Conservation (phyloP, 495 filamentous ascomycete species). For the Evansstolkia leycettana region DNA sequence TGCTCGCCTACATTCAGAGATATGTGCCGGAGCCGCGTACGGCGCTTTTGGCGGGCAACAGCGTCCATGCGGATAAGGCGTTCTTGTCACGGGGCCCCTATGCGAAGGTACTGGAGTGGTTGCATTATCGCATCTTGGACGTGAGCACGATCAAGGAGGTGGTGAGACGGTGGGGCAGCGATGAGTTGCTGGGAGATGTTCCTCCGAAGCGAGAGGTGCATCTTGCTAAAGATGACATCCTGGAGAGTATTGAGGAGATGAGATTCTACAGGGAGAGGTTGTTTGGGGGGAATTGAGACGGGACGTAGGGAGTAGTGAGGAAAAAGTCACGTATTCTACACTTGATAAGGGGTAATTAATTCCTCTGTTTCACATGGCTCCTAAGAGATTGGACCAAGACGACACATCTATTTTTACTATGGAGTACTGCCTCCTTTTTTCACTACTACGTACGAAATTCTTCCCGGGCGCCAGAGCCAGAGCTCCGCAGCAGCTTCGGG, state of each 20-base stretch:
- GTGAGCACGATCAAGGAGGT: constrained; percentile 88
- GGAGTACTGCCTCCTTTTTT: no score
- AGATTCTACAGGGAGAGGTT: constrained; percentile 51
- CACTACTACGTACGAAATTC: no score
- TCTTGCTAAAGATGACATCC: constrained; percentile 76
- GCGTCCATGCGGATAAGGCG: constrained; percentile 76
- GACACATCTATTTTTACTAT: no score
- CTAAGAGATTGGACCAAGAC: no score
- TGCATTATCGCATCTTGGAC: constrained; percentile 86
- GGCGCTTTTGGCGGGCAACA: constrained; percentile 80
- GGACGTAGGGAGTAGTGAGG: no score
- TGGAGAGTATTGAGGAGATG: constrained; percentile 91
- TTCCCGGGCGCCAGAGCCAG: no score
- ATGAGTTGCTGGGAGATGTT: constrained; percentile 40
- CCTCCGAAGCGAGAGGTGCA: constrained; percentile 69
- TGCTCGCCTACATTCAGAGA: constrained; percentile 66
- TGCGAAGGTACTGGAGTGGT: constrained; percentile 52
- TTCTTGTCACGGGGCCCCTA: constrained; percentile 72
- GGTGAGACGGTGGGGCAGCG: constrained; percentile 64
- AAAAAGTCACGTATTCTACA: no score
- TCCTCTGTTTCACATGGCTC: no score
- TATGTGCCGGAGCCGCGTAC: constrained; percentile 49
- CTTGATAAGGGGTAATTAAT: no score
- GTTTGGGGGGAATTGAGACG: constrained; percentile 11
- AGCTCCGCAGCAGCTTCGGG: no score